Conservation (phyloP, 352 stramenopile species). For the Globisporangium acanthophoron region DNA sequence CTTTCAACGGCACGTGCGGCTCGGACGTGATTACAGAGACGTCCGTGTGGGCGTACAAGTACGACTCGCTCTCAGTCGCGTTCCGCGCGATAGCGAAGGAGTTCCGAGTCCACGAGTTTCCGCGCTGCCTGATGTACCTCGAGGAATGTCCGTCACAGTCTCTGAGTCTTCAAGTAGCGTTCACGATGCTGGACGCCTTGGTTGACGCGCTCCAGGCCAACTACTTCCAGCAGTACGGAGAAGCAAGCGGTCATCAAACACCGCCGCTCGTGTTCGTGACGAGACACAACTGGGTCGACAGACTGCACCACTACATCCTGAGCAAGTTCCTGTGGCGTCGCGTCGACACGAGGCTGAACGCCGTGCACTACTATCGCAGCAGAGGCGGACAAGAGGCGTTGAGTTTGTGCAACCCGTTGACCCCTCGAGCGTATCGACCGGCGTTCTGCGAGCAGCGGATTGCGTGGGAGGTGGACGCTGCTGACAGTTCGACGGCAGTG, state of each 20-base stretch:
- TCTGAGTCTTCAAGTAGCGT: slow-evolving; percentile 18
- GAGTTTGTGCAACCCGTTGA: neutral
- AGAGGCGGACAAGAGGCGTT: neutral
- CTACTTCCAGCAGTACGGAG: no score
- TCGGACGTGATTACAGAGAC: no score
- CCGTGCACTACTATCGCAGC: slow-evolving; percentile 13
- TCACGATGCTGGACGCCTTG: slow-evolving; percentile 29
- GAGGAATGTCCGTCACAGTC: slow-evolving; percentile 1
- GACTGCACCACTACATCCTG: slow-evolving; percentile 20
- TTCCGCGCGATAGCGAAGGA: slow-evolving; percentile 4
- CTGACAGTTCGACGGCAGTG: neutral
- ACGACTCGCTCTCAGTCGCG: slow-evolving; percentile 28
- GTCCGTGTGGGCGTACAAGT: slow-evolving; percentile 27
- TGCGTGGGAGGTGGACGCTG: slow-evolving; percentile 15
- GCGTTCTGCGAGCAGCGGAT: slow-evolving; percentile 5
- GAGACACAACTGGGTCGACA: slow-evolving; percentile 23
- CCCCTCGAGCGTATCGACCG: slow-evolving; percentile 8
- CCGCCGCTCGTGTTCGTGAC: slow-evolving; percentile 12
- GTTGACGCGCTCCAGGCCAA: slow-evolving; percentile 5
- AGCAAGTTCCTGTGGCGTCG: slow-evolving; percentile 13
- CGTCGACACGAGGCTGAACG: slow-evolving; percentile 20
- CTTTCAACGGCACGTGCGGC: no score
- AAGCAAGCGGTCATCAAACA: no score
- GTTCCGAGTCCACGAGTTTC: slow-evolving; percentile 8
- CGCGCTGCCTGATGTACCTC: slow-evolving; percentile 2